Evolutionary conservation across 1,284 basidiomycete species (phyloP).

Genomic region (Rhodotorula mucilaginosa): DNA sequence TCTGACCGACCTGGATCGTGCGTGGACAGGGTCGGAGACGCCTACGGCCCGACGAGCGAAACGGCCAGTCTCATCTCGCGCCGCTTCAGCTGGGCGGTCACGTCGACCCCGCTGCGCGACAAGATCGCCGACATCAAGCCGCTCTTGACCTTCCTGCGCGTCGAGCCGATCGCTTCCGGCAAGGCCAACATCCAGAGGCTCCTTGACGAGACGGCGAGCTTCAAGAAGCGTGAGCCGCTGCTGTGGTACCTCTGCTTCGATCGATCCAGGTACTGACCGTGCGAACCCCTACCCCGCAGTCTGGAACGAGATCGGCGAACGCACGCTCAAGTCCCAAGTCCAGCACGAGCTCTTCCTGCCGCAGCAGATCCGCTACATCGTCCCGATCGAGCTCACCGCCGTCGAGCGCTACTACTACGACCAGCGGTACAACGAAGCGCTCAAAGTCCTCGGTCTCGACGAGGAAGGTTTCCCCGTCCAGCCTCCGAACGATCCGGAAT

Average conservation of each 20-base stretch:
- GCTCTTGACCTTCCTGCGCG: constrained; percentile 37
- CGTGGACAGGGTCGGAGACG: constrained; percentile 25
- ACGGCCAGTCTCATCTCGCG: constrained; percentile 41
- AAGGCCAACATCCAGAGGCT: constrained; percentile 21
- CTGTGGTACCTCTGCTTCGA: not conserved
- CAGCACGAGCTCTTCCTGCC: constrained; percentile 40
- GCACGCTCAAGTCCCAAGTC: constrained; percentile 42
- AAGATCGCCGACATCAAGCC: constrained; percentile 40
- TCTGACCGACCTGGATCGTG: not conserved
- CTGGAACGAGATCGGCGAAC: constrained; percentile 34
- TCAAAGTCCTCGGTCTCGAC: constrained; percentile 32
- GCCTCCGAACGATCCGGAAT: not conserved
- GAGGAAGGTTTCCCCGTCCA: constrained; percentile 20
- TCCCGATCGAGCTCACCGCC: constrained; percentile 39
- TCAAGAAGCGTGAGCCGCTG: constrained; percentile 21
- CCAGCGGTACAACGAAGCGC: constrained; percentile 31
- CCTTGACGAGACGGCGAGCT: constrained; percentile 30
- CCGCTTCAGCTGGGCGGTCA: constrained; percentile 41
- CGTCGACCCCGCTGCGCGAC: constrained; percentile 41
- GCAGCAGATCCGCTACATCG: constrained; percentile 36
- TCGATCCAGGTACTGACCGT: not conserved
- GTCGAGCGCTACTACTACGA: constrained; percentile 41
- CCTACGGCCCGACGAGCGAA: constrained; percentile 32
- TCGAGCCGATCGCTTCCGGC: constrained; percentile 33
- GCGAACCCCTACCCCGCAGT: not conserved